These are phyloP conservation scores for Neonectria sp. DNA, from an alignment of 2,329 filamentous ascomycete species.

Conservation along the genomic window DNA sequence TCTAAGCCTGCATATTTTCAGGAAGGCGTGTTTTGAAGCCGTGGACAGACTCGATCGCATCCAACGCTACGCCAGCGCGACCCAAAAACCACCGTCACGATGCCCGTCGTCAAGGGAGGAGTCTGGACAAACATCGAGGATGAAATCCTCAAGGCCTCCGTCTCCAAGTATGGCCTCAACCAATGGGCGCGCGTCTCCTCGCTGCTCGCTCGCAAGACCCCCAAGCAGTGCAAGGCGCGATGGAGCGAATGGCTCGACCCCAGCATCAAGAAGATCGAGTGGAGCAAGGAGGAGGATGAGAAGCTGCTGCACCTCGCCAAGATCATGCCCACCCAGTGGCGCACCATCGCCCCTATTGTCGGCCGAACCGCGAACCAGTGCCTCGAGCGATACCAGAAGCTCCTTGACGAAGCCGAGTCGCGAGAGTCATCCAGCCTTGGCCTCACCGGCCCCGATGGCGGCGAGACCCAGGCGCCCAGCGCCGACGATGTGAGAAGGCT, in stretches of 20 bases:
- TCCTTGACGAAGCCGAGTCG: conserved; percentile 95
- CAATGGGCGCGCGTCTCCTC: conserved; percentile 99
- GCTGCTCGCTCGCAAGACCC: conserved; percentile 94
- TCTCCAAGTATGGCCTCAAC: conserved; percentile 95
- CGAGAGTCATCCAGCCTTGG: conserved; percentile 88
- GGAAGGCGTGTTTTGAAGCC: conserved; percentile 44
- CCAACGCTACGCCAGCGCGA: conserved; percentile 36
- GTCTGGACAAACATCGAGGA: conserved; percentile 88
- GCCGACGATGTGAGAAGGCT: conserved; percentile 93
- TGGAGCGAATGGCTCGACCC: conserved; percentile 99
- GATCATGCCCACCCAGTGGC: conserved; percentile 99
- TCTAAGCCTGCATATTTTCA: conserved; percentile 48
- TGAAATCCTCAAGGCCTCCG: conserved; percentile 96
- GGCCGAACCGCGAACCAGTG: conserved; percentile 97
- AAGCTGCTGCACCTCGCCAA: conserved; percentile 97
- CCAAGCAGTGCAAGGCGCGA: conserved; percentile 98
- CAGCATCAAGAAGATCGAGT: conserved; percentile 98
- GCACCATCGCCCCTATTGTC: conserved; percentile 97
- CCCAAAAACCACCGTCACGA: conserved; percentile 54
- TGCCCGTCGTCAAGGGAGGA: conserved; percentile 82
- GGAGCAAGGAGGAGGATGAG: conserved; percentile 99
- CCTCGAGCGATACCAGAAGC: conserved; percentile 95
- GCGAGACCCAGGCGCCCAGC: conserved; percentile 87
- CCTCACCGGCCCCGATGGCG: conserved; percentile 87
- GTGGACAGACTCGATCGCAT: conserved; percentile 39